Conservation (phyloP, 495 filamentous ascomycete genomes). For the Talaromyces ruber region DNA sequence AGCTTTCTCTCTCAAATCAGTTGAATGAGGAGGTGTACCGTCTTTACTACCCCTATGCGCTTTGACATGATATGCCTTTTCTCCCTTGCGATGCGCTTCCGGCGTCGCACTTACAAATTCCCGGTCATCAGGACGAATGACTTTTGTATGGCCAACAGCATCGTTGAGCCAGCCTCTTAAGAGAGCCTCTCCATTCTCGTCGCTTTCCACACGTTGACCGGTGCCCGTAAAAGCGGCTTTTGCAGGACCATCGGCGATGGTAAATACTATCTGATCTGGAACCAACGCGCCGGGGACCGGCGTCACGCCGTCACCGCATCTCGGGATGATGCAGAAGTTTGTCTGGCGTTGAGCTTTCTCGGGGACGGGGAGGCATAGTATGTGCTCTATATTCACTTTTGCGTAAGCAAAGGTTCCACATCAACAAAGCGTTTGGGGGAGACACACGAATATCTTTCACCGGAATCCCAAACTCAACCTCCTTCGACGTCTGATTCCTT, state of each 20-base stretch:
- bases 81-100: constrained; percentile 79
- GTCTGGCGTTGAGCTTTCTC: constrained; percentile 83
- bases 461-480: constrained; percentile 58
- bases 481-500: constrained; percentile 52
- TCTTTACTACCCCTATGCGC: constrained; percentile 92
- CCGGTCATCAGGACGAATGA: constrained; percentile 61
- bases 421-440: too few species aligned
- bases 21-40: constrained; percentile 30
- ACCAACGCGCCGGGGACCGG: constrained; percentile 21
- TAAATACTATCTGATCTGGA: constrained; percentile 76
- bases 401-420: too few species aligned
- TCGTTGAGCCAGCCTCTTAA: constrained; percentile 56
- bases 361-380: constrained; percentile 76
- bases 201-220: constrained; percentile 35
- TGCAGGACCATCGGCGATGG: constrained; percentile 61
- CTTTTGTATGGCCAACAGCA: constrained; percentile 44
- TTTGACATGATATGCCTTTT: constrained; percentile 88
- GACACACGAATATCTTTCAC: constrained; percentile 67
- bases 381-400: constrained; percentile 46
- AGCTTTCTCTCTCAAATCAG: background rate
- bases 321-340: constrained; percentile 82
- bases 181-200: constrained; percentile 55
- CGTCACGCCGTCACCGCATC: constrained; percentile 47
- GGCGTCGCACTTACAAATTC: constrained; percentile 70
- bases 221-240: constrained; percentile 43